A percentile compares a stretch with the other conserved stretches of the same genome.
Evolutionary conservation across 495 filamentous ascomycete genomes (phyloP).

Genomic region (Podospora pseudoanserina): DNA sequence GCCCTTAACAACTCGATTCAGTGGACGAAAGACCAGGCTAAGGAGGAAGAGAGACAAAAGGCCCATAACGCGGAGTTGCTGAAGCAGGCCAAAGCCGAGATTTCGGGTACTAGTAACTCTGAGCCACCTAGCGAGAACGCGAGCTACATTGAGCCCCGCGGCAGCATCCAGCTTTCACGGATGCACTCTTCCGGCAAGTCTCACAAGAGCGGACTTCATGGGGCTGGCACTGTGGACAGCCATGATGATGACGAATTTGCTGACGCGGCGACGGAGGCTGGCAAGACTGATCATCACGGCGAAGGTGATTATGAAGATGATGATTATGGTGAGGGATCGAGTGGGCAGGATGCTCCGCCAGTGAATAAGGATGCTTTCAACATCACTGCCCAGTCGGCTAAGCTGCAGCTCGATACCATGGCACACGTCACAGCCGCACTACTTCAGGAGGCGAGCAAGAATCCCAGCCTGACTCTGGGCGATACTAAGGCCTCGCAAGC

Average conservation of each 20-base stretch:
- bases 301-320: slow-evolving; percentile 72
- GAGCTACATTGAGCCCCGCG: slow-evolving; percentile 43
- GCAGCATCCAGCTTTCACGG: slow-evolving; percentile 46
- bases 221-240: slow-evolving; percentile 29
- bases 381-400: slow-evolving; percentile 92
- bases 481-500: slow-evolving; percentile 75
- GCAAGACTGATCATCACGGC: slow-evolving; percentile 22
- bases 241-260: slow-evolving; percentile 45
- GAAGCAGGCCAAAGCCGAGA: slow-evolving; percentile 58
- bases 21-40: slow-evolving; percentile 95
- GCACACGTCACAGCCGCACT: slow-evolving; percentile 78
- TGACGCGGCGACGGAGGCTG: slow-evolving; percentile 35
- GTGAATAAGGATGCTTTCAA: slow-evolving; percentile 86
- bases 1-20: slow-evolving; percentile 98
- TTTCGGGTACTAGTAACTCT: slow-evolving; percentile 27
- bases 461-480: slow-evolving; percentile 64
- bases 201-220: slow-evolving; percentile 30
- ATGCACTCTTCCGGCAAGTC: slow-evolving; percentile 33
- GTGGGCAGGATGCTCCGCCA: slow-evolving; percentile 67
- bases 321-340: slow-evolving; percentile 78
- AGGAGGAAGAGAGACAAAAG: slow-evolving; percentile 74
- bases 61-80: slow-evolving; percentile 70
- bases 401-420: slow-evolving; percentile 85
- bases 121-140: slow-evolving; percentile 50
- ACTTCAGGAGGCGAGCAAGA: slow-evolving; percentile 64